phyloP scores from a whole-genome alignment of 257 asterid genomes.

The Gentiana straminea region DNA sequence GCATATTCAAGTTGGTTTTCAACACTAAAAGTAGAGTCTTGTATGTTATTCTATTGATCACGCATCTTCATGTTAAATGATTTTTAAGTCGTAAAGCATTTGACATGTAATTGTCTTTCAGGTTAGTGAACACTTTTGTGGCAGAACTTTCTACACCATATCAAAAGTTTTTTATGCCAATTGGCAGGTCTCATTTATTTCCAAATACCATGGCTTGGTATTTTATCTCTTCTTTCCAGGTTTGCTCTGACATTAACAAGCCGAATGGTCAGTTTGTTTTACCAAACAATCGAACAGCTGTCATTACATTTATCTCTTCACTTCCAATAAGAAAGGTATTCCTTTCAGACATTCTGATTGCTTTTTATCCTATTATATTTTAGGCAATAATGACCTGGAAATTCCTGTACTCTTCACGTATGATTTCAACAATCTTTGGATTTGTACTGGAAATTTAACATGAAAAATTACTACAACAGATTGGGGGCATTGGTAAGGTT shows the following conservation, averaged over 20 bases:
- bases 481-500: slow-evolving; percentile 96
- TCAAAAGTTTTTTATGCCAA: neutral
- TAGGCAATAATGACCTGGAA: neutral
- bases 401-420: no score
- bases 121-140: neutral
- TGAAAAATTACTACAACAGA: slow-evolving; percentile 33
- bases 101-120: neutral
- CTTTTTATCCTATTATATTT: slow-evolving; percentile 2
- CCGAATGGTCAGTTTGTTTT: slow-evolving; percentile 93
- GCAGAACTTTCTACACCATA: neutral
- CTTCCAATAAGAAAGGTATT: slow-evolving; percentile 90
- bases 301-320: slow-evolving; percentile 80
- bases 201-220: no score
- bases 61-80: no score
- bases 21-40: no score
- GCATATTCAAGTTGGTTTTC: no score
- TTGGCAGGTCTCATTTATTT: neutral
- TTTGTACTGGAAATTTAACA: neutral
- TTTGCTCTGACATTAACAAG: slow-evolving; percentile 93
- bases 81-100: no score
- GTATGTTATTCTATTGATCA: no score
- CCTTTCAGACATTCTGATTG: slow-evolving; percentile 5
- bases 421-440: neutral
- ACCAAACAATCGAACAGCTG: slow-evolving; percentile 71
- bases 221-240: slow-evolving; percentile 29